Conservation (phyloP, 139 green algal species). For the Asterochloris sp. region DNA sequence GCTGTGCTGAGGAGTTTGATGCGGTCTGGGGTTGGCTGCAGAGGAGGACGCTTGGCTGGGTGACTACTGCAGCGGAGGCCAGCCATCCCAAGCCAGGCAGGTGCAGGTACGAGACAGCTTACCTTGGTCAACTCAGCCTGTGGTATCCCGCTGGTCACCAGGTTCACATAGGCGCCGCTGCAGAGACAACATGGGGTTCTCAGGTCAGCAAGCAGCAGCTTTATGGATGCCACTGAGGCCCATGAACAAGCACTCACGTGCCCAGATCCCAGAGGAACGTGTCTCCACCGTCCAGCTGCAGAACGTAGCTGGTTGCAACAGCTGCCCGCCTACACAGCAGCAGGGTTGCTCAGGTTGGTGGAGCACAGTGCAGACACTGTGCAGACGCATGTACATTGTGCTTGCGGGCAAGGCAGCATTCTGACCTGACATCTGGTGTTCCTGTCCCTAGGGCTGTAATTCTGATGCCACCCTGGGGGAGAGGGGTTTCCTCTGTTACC, state of each 20-base stretch:
- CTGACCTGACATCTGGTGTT: slow-evolving; percentile 24
- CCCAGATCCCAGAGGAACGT: slow-evolving; percentile 44
- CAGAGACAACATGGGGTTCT: no score
- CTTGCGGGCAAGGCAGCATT: background rate
- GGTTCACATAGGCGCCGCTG: slow-evolving; percentile 31
- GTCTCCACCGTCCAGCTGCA: slow-evolving; percentile 32
- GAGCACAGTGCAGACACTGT: background rate
- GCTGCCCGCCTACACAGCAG: background rate
- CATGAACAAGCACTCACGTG: background rate
- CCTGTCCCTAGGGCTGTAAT: slow-evolving; percentile 20
- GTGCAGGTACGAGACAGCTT: background rate
- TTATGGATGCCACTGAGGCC: no score
- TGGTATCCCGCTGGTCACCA: slow-evolving; percentile 29
- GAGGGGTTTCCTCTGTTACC: background rate
- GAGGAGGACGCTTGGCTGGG: background rate
- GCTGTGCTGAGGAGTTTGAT: background rate
- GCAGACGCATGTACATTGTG: background rate
- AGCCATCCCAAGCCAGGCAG: background rate
- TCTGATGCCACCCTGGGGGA: slow-evolving; percentile 6
- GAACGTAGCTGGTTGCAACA: slow-evolving; percentile 32
- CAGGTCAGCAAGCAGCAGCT: no score
- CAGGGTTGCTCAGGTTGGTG: background rate
- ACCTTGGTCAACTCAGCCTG: slow-evolving; percentile 11
- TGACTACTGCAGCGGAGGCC: background rate
- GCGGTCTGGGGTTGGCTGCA: background rate